These are phyloP conservation scores for Amanita rubescens DNA, from an alignment of 768 basidiomycete species.

Conservation along the genomic window DNA sequence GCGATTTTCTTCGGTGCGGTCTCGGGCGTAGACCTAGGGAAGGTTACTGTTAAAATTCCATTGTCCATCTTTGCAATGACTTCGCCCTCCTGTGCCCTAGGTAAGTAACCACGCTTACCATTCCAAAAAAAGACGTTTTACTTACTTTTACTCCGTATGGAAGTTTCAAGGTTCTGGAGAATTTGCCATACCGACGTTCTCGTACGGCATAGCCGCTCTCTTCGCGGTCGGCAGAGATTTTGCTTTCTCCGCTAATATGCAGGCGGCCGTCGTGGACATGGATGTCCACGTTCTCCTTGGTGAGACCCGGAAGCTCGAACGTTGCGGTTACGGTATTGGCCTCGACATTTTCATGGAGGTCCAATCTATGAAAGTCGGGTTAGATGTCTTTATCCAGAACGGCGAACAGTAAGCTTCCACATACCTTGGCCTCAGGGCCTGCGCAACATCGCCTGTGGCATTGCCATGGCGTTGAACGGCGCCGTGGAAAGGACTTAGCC, in stretches of 20 bases:
- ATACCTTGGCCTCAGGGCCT: too few species aligned
- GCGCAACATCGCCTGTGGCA: too few species aligned
- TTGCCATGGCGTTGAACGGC: too few species aligned
- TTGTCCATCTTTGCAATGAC: neutral
- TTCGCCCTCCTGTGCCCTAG: neutral
- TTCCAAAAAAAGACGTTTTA: slow-evolving; percentile 12
- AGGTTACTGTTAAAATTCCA: neutral
- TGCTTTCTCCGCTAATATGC: slow-evolving; percentile 42
- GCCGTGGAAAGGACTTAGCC: too few species aligned
- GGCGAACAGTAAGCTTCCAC: neutral
- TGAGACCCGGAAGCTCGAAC: slow-evolving; percentile 54
- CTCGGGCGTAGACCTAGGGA: neutral
- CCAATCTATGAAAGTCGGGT: slow-evolving; percentile 31
- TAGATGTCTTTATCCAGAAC: neutral
- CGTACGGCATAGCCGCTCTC: slow-evolving; percentile 33
- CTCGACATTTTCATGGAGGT: slow-evolving; percentile 41
- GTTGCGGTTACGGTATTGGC: slow-evolving; percentile 42
- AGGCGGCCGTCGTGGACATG: slow-evolving; percentile 43
- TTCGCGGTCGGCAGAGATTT: slow-evolving; percentile 23
- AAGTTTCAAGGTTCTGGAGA: slow-evolving; percentile 37
- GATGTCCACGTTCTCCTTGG: slow-evolving; percentile 43
- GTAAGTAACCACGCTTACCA: too few species aligned
- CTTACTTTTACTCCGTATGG: slow-evolving; percentile 46
- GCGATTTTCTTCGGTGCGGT: neutral
- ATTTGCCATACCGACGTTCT: slow-evolving; percentile 41